These are phyloP conservation scores for Globisporangium abappressorium DNA, from an alignment of 352 stramenopile genomes.

Conservation along the genomic window DNA sequence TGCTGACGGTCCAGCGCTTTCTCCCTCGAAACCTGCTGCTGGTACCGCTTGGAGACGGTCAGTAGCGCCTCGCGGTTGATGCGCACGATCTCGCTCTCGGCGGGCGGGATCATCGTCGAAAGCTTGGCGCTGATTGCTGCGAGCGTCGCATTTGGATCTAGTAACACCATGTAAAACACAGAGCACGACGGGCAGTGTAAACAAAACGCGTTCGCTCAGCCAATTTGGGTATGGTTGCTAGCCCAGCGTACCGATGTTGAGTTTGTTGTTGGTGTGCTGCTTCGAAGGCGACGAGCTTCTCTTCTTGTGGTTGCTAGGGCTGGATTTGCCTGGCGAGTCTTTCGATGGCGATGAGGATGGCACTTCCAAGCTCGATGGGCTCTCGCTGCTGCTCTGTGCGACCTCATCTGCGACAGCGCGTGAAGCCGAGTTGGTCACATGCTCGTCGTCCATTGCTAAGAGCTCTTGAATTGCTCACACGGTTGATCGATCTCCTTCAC, in stretches of 20 bases:
- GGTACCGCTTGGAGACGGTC: slow-evolving; percentile 19
- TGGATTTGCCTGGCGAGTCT: neutral
- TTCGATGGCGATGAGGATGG: neutral
- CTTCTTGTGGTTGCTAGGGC: neutral
- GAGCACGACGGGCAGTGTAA: neutral
- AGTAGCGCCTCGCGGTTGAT: slow-evolving; percentile 58
- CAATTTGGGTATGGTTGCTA: neutral
- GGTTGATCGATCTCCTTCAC: neutral
- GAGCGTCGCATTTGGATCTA: slow-evolving; percentile 41
- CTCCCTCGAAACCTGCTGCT: slow-evolving; percentile 13
- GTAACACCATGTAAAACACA: neutral
- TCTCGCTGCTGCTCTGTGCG: neutral
- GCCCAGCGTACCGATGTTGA: slow-evolving; percentile 33
- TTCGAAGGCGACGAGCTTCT: slow-evolving; percentile 19
- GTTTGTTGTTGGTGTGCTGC: slow-evolving; percentile 26
- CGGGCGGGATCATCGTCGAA: slow-evolving; percentile 44
- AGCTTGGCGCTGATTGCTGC: slow-evolving; percentile 64
- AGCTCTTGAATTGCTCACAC: neutral
- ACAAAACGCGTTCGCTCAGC: neutral
- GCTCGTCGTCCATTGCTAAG: neutral
- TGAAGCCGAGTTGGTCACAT: neutral
- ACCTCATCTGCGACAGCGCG: neutral
- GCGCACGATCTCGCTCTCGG: slow-evolving; percentile 67
- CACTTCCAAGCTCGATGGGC: neutral
- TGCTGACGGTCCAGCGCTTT: slow-evolving; percentile 5